phyloP scores from a whole-genome alignment of 495 filamentous ascomycete genomes.

The Aspergillus olivimuriae region DNA sequence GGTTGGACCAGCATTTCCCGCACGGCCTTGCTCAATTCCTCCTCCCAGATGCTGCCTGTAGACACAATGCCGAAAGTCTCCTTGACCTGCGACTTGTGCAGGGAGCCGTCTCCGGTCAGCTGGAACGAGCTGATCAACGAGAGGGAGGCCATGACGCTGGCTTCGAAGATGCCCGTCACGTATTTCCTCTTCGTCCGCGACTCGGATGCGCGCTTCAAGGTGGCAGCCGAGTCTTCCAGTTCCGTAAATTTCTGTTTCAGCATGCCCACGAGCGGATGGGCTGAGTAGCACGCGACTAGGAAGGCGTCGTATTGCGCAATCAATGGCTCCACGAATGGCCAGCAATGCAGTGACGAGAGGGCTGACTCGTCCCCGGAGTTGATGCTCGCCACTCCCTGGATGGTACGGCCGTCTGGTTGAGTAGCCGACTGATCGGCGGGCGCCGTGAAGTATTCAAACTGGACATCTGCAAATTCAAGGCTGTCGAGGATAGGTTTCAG shows the following conservation, averaged over 20 bases:
- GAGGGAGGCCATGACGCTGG: constrained; percentile 56
- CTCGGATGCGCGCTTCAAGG: constrained; percentile 1
- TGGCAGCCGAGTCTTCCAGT: constrained; percentile 15
- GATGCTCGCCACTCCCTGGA: constrained; percentile 37
- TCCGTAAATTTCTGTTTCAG: constrained; percentile 40
- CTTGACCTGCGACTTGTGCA: constrained; percentile 26
- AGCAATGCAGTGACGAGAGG: constrained; percentile 51
- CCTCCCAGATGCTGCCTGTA: constrained; percentile 79
- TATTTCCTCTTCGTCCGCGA: constrained; percentile 32
- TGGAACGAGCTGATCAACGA: constrained; percentile 38
- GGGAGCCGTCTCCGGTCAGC: constrained; percentile 17
- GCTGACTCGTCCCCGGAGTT: constrained; percentile 43
- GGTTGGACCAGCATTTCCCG: constrained; percentile 45
- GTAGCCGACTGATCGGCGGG: constrained; percentile 26
- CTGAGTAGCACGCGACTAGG: constrained; percentile 83
- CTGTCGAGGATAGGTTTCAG: constrained; percentile 57
- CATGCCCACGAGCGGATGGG: constrained; percentile 69
- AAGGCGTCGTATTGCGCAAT: constrained; percentile 62
- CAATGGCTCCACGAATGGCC: constrained; percentile 44
- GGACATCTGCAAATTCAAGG: constrained; percentile 41
- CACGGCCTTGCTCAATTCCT: constrained; percentile 59
- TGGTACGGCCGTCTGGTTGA: constrained; percentile 20
- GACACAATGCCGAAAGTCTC: constrained; percentile 82
- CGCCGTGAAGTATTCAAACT: constrained; percentile 52
- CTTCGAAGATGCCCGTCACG: constrained; percentile 86